Evolutionary conservation across 768 basidiomycete genomes (phyloP).

Genomic region (Collybiopsis luxurians): DNA sequence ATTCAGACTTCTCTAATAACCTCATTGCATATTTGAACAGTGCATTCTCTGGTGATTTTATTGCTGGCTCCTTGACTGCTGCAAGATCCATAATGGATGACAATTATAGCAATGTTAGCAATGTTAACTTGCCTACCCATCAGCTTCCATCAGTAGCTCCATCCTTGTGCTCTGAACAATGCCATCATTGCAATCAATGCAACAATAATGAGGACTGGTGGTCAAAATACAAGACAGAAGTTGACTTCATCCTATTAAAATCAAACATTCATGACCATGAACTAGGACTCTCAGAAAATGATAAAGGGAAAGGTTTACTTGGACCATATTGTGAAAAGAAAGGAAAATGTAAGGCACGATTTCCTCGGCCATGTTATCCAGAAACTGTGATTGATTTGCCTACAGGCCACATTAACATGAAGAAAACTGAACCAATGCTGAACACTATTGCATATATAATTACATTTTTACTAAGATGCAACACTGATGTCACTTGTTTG

Average conservation of each 20-base stretch:
- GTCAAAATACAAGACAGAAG: background rate
- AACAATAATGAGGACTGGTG: background rate
- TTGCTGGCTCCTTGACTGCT: background rate
- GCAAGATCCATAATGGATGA: background rate
- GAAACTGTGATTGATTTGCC: background rate
- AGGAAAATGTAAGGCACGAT: background rate
- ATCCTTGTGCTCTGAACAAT: background rate
- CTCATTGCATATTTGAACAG: conserved; percentile 3
- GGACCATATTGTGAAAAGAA: background rate
- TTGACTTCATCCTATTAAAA: background rate
- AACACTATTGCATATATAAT: background rate
- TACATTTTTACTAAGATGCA: background rate
- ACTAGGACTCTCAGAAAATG: background rate
- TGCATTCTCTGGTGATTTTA: conserved; percentile 6
- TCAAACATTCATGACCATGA: background rate
- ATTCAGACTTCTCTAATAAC: background rate
- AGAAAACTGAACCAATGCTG: conserved; percentile 1
- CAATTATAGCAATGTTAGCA: too few relatives aligned
- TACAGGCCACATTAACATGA: background rate
- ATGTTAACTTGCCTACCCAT: background rate
- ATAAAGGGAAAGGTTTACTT: background rate
- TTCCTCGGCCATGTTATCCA: background rate
- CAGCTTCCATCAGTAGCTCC: background rate
- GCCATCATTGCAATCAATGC: background rate
- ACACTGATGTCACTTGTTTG: conserved; percentile 10